These are phyloP conservation scores for Pseudonitzschia pungens DNA, from an alignment of 108 stramenopile species.

Conservation along the genomic window DNA sequence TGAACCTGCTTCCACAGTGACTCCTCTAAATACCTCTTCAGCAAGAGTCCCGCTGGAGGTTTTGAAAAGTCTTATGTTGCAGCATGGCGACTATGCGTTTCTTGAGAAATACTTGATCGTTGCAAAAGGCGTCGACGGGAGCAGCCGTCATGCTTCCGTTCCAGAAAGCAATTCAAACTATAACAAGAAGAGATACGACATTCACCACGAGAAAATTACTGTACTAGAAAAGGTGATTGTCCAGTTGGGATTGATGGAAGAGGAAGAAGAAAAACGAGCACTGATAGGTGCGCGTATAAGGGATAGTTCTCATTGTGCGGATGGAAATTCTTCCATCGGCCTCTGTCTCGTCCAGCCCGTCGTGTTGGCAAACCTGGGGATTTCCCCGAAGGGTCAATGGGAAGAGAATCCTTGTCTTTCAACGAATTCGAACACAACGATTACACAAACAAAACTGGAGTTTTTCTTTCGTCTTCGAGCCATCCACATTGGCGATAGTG, in stretches of 20 bases:
- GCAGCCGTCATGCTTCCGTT: not conserved
- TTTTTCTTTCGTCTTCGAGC: conserved; percentile 2
- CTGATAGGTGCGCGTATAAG: too few relatives aligned
- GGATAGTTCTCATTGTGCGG: too few relatives aligned
- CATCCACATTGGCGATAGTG: not conserved
- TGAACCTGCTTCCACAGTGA: not conserved
- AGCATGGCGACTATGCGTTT: conserved; percentile 3
- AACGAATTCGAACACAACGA: not conserved
- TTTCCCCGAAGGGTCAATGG: not conserved
- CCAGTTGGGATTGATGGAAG: conserved; percentile 1
- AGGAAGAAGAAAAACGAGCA: conserved; percentile 6
- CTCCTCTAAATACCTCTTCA: not conserved
- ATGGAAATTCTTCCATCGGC: not conserved
- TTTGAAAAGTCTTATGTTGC: not conserved
- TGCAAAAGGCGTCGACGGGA: not conserved
- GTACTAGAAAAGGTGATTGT: not conserved
- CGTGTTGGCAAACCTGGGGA: conserved; percentile 22
- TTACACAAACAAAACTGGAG: not conserved
- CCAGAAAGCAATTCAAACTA: not conserved
- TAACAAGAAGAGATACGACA: not conserved
- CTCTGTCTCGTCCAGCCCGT: conserved; percentile 16
- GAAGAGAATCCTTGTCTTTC: not conserved
- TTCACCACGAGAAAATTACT: not conserved
- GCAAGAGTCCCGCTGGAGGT: conserved; percentile 1
- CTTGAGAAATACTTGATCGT: not conserved